phyloP scores from a whole-genome alignment of 2,329 filamentous ascomycete genomes.

The Pseudocercospora fijiensis region DNA sequence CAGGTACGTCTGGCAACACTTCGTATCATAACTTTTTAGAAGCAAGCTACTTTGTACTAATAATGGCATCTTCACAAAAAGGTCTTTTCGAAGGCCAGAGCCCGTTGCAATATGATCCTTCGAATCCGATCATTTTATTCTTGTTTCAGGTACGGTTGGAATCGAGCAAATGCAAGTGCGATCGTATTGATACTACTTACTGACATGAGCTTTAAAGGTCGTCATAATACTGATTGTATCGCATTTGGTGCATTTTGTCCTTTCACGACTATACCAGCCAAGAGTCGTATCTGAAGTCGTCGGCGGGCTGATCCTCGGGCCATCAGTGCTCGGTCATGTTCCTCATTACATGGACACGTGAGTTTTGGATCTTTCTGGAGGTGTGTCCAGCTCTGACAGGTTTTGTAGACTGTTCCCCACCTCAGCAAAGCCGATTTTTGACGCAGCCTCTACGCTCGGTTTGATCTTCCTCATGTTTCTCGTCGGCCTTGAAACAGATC shows the following conservation, averaged over 20 bases:
- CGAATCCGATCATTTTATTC: slow-evolving; percentile 11
- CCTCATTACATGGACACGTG: slow-evolving; percentile 3
- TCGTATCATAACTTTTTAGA: not conserved
- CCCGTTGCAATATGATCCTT: slow-evolving; percentile 2
- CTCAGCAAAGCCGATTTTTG: slow-evolving; percentile 69
- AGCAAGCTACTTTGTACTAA: not conserved
- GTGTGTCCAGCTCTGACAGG: not conserved
- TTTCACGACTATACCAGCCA: slow-evolving; percentile 1
- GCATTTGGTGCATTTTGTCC: not conserved
- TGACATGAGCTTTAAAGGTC: not conserved
- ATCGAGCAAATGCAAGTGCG: not conserved
- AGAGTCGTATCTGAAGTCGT: slow-evolving; percentile 12
- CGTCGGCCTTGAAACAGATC: slow-evolving; percentile 71
- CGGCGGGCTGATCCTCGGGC: slow-evolving; percentile 9
- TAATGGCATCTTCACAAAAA: not conserved
- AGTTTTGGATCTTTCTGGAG: not conserved
- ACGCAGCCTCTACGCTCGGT: slow-evolving; percentile 74
- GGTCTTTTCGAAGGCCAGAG: not conserved
- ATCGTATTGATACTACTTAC: not conserved
- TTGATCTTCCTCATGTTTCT: slow-evolving; percentile 80
- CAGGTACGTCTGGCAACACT: not conserved
- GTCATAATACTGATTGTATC: slow-evolving; percentile 6
- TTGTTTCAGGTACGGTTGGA: slow-evolving; percentile 4
- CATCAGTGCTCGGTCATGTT: slow-evolving; percentile 7
- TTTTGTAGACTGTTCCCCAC: slow-evolving; percentile 57